Conservation (phyloP, 2,329 filamentous ascomycete species). For the Ophiostoma novo-ulmi region DNA sequence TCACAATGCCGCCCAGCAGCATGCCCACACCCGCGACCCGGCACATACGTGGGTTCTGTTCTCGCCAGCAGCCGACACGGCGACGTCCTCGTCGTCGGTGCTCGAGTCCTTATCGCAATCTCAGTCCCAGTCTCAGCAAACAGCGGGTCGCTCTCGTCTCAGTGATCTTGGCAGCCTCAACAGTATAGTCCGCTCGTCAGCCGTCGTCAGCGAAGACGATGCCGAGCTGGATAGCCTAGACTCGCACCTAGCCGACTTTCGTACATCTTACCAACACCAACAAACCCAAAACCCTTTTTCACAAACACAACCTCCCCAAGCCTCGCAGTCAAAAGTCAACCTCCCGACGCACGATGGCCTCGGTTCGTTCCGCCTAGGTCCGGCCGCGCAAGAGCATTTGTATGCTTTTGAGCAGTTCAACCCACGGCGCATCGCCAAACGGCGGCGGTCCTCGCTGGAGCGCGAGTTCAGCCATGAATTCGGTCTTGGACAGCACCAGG, state of each 20-base stretch:
- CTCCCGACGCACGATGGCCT: conserved; percentile 91
- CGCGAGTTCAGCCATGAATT: not conserved
- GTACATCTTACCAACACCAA: conserved; percentile 41
- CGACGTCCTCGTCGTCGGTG: conserved; percentile 59
- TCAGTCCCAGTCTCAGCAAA: conserved; percentile 46
- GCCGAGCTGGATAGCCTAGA: conserved; percentile 88
- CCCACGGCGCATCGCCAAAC: conserved; percentile 55
- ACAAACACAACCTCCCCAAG: not conserved
- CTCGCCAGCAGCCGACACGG: conserved; percentile 61
- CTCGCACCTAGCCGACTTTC: conserved; percentile 83
- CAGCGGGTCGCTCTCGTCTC: conserved; percentile 64
- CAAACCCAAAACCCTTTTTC: not conserved
- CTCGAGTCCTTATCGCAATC: conserved; percentile 62
- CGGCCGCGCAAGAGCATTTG: conserved; percentile 70
- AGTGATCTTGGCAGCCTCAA: conserved; percentile 79
- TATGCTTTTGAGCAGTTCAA: conserved; percentile 88
- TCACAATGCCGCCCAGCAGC: conserved; percentile 2
- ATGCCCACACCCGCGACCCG: conserved; percentile 42
- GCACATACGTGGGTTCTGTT: conserved; percentile 97
- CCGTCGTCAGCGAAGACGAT: conserved; percentile 39
- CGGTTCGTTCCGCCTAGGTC: conserved; percentile 66
- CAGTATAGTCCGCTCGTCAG: conserved; percentile 56
- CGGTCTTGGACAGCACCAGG: conserved; percentile 42
- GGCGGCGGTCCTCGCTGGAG: conserved; percentile 50
- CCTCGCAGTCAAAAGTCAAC: conserved; percentile 27